Evolutionary conservation across 306 rosid species (phyloP).

Genomic region (Chamaecrista fasciculata): DNA sequence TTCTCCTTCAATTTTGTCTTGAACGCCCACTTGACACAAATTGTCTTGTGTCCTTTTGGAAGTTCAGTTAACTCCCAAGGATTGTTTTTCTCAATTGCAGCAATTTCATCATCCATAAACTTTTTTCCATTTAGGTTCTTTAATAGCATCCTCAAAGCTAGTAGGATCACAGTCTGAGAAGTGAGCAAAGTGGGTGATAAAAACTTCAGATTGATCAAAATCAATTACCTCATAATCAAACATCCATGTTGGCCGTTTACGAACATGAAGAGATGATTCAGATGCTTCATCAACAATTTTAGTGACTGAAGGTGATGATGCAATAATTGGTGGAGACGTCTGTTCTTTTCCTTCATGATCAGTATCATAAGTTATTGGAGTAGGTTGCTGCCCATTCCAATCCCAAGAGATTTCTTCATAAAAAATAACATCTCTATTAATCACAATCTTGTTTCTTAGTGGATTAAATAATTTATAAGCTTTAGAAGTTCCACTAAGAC

Average conservation of each 20-base stretch:
- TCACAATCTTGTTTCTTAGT: neutral
- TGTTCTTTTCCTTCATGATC: neutral
- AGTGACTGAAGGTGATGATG: neutral
- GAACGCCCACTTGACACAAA: no score
- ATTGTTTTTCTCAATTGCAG: neutral
- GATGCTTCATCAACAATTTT: no score
- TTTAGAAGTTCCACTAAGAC: neutral
- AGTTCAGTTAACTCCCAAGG: neutral
- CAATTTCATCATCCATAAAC: neutral
- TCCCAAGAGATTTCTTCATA: neutral
- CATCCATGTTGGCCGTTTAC: neutral
- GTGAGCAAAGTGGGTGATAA: neutral
- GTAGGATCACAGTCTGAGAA: neutral
- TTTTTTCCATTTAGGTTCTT: neutral
- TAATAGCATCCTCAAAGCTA: neutral
- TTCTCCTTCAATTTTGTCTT: no score
- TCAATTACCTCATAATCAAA: neutral
- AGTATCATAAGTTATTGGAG: neutral
- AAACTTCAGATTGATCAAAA: neutral
- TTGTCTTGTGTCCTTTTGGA: no score
- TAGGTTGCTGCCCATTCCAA: neutral
- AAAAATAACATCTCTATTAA: neutral
- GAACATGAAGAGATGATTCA: neutral
- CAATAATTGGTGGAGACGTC: neutral
- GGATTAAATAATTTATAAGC: slow-evolving; percentile 2